These are phyloP conservation scores for Diaporthe ampelina DNA, from an alignment of 2,329 filamentous ascomycete genomes.

Conservation along the genomic window DNA sequence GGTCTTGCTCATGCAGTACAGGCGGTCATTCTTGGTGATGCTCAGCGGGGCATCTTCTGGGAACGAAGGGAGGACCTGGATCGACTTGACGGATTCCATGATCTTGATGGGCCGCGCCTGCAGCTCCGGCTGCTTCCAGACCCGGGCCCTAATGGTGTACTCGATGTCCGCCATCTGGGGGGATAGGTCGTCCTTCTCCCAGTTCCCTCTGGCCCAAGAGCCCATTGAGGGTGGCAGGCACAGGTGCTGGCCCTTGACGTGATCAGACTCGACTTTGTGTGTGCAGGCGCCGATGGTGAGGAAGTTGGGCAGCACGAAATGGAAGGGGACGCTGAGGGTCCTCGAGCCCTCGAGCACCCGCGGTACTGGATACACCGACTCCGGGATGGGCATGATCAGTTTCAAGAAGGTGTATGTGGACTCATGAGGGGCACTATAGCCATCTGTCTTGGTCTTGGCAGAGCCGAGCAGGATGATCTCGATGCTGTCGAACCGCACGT, in stretches of 20 bases:
- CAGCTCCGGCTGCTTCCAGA: slow-evolving; percentile 51
- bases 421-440: slow-evolving; percentile 62
- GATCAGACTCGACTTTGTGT: slow-evolving; percentile 60
- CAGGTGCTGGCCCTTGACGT: slow-evolving; percentile 65
- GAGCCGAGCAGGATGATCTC: slow-evolving; percentile 67
- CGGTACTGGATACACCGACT: slow-evolving; percentile 61
- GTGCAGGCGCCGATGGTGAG: slow-evolving; percentile 70
- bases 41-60: slow-evolving; percentile 66
- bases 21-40: slow-evolving; percentile 61
- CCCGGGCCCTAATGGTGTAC: slow-evolving; percentile 65
- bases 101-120: slow-evolving; percentile 48
- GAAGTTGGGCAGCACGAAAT: slow-evolving; percentile 71
- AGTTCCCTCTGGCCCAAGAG: slow-evolving; percentile 52
- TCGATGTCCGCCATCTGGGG: slow-evolving; percentile 68
- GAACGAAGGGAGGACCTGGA: slow-evolving; percentile 67
- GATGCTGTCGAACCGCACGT: slow-evolving; percentile 64
- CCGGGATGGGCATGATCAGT: slow-evolving; percentile 66
- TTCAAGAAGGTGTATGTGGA: slow-evolving; percentile 69
- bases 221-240: slow-evolving; percentile 66
- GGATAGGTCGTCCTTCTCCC: slow-evolving; percentile 68
- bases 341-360: slow-evolving; percentile 63
- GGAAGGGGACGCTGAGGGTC: slow-evolving; percentile 67
- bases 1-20: slow-evolving; percentile 64
- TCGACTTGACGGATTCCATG: slow-evolving; percentile 58
- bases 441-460: slow-evolving; percentile 65